Base-by-base conservation (phyloP, 495 filamentous ascomycete species). In the Neurospora sp. region DNA sequence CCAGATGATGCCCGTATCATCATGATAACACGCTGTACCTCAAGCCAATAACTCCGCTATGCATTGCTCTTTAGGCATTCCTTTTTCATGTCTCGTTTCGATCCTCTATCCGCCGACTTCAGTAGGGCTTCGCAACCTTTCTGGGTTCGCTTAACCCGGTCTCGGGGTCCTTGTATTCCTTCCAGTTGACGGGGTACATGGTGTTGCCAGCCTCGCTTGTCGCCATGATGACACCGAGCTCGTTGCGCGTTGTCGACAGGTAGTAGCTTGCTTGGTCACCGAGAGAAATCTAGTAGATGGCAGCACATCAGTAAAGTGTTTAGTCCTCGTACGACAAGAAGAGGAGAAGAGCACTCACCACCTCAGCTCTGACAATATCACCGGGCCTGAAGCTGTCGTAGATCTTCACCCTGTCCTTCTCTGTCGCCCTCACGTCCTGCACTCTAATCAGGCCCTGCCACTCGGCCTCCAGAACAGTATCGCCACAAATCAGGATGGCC, bases 231-330 rank as follows among this genome's bases (percentile, higher is more conserved):
- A 99, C 95, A 27, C 96, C 96, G 44, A 97, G 85, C 81, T 96
- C 92, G 82, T 99, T 98, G 73, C 87, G 87, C 70, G 93, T 93
- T 8, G 96, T 99, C 41, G 89, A 91, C 18, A 97, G 84, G 82
- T 98, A 99, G 81, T 97, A 98, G 77, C 92, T 96, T 62, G 90
- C 89, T 82, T 97, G 94, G 82, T 99, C 96, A 27, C 96, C 96
- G 3, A 98, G 82, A 10, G 92, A 95, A 70, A 97, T 94, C 90
- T 91, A 59, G n/a, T 39, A 18, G 54, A 35, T 18, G 11, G 38
- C 40, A 14, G 16, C 23, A n/a, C 16, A 40, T 76, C 66, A 78
- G 73, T 46, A 69, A 69, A 12, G 42, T 14, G 54, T 31, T 10
- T 38, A 14, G 40, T 44, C 27, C 23, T 73, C 11, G 14, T 10